phyloP scores from a whole-genome alignment of 371 early-diverging fungal species.

The Nematocida homosporus region DNA sequence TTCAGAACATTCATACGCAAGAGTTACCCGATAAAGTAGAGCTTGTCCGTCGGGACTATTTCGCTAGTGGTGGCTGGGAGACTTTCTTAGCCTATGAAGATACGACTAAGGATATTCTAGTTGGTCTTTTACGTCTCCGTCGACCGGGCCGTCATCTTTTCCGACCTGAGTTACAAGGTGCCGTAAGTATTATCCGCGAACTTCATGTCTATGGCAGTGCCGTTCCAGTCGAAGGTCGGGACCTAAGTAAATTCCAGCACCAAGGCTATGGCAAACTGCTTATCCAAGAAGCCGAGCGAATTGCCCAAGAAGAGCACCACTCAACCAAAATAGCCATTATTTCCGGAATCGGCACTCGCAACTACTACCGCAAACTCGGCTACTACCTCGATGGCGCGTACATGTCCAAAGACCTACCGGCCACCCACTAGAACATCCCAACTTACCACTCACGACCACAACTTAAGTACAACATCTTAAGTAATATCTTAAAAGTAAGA shows the following conservation, averaged over 20 bases:
- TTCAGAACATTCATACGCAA: slow-evolving; percentile 91
- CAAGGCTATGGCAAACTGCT: slow-evolving; percentile 95
- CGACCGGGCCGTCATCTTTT: slow-evolving; percentile 82
- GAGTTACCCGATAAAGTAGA: slow-evolving; percentile 82
- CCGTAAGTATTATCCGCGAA: slow-evolving; percentile 83
- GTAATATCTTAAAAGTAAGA: no score
- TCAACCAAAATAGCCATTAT: slow-evolving; percentile 91
- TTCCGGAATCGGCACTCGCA: slow-evolving; percentile 91
- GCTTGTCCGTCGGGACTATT: slow-evolving; percentile 92
- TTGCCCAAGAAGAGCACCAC: slow-evolving; percentile 93
- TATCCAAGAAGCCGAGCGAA: slow-evolving; percentile 98
- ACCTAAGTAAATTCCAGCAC: slow-evolving; percentile 96
- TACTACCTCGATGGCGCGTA: slow-evolving; percentile 81
- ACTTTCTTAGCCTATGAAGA: slow-evolving; percentile 98
- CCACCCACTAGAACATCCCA: background rate
- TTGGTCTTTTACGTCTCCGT: slow-evolving; percentile 88
- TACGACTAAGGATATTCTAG: slow-evolving; percentile 89
- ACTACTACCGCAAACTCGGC: slow-evolving; percentile 95
- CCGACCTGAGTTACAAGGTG: slow-evolving; percentile 77
- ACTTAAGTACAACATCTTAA: background rate
- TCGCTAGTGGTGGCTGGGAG: slow-evolving; percentile 98
- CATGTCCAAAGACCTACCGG: slow-evolving; percentile 67
- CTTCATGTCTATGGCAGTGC: slow-evolving; percentile 97
- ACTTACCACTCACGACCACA: background rate
- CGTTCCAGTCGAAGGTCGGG: slow-evolving; percentile 87